Conservation (phyloP, 1,139 yeast species). For the Sugiyamaella castrensis region DNA sequence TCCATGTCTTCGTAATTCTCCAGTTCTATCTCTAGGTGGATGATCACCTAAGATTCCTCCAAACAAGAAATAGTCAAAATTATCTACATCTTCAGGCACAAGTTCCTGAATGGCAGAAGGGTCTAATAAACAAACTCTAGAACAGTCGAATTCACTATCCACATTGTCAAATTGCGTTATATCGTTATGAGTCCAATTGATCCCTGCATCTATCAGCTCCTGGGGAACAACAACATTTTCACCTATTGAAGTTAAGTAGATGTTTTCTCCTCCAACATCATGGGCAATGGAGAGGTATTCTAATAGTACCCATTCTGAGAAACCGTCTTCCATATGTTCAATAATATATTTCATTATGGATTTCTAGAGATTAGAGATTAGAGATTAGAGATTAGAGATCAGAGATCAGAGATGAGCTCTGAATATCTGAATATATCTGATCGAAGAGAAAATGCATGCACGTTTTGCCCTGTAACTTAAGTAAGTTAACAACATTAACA, state of each 20-base stretch:
- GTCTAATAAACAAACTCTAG: constrained; percentile 76
- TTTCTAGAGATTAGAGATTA: no score
- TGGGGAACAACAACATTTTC: constrained; percentile 54
- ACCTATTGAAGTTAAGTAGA: constrained; percentile 77
- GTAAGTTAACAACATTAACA: no score
- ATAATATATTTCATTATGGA: constrained; percentile 62
- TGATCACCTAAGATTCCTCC: constrained; percentile 97
- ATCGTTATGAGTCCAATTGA: constrained; percentile 80
- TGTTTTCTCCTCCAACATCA: constrained; percentile 76
- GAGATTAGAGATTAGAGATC: no score
- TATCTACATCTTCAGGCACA: constrained; percentile 59
- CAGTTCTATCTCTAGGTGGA: constrained; percentile 95
- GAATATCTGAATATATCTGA: no score
- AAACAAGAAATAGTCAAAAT: constrained; percentile 83
- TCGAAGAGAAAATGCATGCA: constrained; percentile 78
- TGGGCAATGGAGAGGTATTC: constrained; percentile 80
- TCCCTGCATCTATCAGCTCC: constrained; percentile 56
- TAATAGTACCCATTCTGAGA: constrained; percentile 91
- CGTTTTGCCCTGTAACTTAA: no score
- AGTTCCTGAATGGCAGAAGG: constrained; percentile 80
- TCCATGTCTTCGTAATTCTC: constrained; percentile 78
- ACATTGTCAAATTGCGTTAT: constrained; percentile 48
- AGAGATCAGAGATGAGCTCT: no score
- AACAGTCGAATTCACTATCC: constrained; percentile 44
- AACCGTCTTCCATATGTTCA: constrained; percentile 97